Percentiles rank a stretch among this genome's conserved stretches.
phyloP scores from a whole-genome alignment of 1,139 yeast species.

The Hemisphaericaspora lyxosophila region DNA sequence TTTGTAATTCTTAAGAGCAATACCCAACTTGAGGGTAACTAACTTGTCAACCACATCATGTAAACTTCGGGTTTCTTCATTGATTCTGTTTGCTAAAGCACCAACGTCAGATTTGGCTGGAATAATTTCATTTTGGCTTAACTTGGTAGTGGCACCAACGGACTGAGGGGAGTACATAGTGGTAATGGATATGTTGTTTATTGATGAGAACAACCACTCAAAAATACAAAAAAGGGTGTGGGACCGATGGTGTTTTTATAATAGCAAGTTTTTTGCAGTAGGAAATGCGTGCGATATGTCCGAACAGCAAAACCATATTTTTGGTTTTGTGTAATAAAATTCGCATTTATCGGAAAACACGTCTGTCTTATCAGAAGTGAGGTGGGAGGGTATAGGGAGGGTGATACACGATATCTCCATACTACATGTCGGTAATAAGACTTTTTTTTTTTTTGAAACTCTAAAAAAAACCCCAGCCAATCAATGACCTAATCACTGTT shows the following conservation, averaged over 20 bases:
- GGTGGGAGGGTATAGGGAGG: too few relatives aligned
- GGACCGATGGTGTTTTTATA: too few relatives aligned
- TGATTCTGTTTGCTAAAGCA: conserved; percentile 80
- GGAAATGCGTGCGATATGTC: conserved; percentile 5
- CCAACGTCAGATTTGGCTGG: conserved; percentile 76
- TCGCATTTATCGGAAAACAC: conserved; percentile 2
- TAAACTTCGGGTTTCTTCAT: conserved; percentile 58
- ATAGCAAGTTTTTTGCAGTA: too few relatives aligned
- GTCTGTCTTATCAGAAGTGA: conserved; percentile 1
- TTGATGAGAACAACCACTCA: background rate
- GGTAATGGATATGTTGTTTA: background rate
- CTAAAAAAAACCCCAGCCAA: too few relatives aligned
- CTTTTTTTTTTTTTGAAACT: too few relatives aligned
- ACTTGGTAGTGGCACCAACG: conserved; percentile 36
- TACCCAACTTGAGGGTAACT: conserved; percentile 67
- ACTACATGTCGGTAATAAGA: too few relatives aligned
- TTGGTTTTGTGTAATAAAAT: conserved; percentile 1
- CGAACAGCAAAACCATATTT: background rate
- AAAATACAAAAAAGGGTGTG: too few relatives aligned
- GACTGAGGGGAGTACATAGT: conserved; percentile 18
- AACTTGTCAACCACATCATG: conserved; percentile 72
- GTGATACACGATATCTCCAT: too few relatives aligned
- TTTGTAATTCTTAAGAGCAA: conserved; percentile 73
- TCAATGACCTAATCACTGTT: too few relatives aligned
- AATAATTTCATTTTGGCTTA: conserved; percentile 58